A percentile compares a stretch with the other conserved stretches of the same genome.
phyloP scores from a whole-genome alignment of 176 grass and related monocot species.

The Zizania latifolia region DNA sequence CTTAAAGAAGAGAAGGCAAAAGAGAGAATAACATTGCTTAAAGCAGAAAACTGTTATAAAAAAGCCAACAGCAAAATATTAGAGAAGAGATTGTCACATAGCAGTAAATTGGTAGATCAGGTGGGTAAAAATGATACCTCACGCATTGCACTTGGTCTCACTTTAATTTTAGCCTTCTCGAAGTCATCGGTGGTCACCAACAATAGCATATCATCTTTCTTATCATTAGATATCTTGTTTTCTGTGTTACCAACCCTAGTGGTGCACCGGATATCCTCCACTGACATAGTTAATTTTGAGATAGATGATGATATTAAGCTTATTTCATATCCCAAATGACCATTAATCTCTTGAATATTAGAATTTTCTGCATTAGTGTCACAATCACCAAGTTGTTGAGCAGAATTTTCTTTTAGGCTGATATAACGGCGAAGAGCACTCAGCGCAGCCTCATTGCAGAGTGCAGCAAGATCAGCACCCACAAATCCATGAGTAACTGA shows the following conservation, averaged over 20 bases:
- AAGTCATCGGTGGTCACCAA: constrained; percentile 64
- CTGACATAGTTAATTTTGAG: constrained; percentile 51
- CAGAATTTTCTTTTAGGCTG: constrained; percentile 33
- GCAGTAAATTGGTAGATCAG: background rate
- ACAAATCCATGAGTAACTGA: constrained; percentile 79
- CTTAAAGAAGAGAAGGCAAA: background rate
- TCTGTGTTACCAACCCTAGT: background rate
- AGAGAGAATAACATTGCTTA: background rate
- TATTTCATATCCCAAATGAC: constrained; percentile 26
- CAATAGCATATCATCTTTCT: constrained; percentile 28
- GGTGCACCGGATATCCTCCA: constrained; percentile 15
- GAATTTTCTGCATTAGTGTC: background rate
- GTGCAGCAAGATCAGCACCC: constrained; percentile 89
- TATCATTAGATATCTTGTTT: constrained; percentile 5
- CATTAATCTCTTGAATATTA: constrained; percentile 20
- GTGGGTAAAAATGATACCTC: constrained; percentile 51
- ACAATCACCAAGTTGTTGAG: background rate
- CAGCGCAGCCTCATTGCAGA: constrained; percentile 79
- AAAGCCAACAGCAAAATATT: background rate
- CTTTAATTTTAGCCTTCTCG: constrained; percentile 78
- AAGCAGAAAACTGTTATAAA: background rate
- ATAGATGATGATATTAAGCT: constrained; percentile 50
- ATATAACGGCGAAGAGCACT: constrained; percentile 63
- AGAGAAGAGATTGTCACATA: background rate
- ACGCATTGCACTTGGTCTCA: constrained; percentile 93